These are phyloP conservation scores for Arthonia radiata DNA, from an alignment of 495 filamentous ascomycete genomes.

Conservation along the genomic window DNA sequence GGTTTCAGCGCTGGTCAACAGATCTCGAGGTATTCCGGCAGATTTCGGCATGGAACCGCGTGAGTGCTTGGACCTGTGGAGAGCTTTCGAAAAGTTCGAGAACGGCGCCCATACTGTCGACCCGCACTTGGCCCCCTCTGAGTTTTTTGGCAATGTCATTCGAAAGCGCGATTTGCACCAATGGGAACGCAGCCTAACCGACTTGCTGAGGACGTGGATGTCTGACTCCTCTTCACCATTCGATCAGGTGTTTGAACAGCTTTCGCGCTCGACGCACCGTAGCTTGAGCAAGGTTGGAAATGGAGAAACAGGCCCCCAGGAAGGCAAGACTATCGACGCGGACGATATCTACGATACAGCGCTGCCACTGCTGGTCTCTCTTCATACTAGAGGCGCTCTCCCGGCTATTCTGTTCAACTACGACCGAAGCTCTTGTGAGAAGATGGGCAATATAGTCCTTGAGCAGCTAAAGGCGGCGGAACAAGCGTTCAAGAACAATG, in stretches of 20 bases:
- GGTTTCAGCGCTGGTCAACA: constrained; percentile 31
- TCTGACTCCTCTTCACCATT: constrained; percentile 32
- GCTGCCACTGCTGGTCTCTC: constrained; percentile 31
- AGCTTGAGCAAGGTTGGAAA: constrained; percentile 3
- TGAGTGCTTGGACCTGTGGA: constrained; percentile 42
- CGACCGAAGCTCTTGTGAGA: constrained; percentile 37
- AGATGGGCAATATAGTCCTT: constrained; percentile 22
- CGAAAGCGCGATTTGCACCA: constrained; percentile 34
- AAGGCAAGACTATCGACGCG: constrained; percentile 3
- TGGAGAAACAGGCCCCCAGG: background rate
- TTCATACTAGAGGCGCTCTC: constrained; percentile 37
- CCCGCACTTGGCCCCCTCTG: constrained; percentile 20
- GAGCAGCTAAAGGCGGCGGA: constrained; percentile 27
- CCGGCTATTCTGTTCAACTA: constrained; percentile 61
- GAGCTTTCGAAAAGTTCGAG: constrained; percentile 27
- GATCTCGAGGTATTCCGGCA: constrained; percentile 29
- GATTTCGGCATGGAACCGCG: constrained; percentile 45
- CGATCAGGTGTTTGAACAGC: constrained; percentile 20
- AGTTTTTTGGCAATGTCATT: constrained; percentile 19
- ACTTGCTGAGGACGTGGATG: constrained; percentile 34
- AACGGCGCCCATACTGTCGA: constrained; percentile 18
- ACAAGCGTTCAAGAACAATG: constrained; percentile 25
- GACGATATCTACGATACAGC: constrained; percentile 19
- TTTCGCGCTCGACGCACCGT: constrained; percentile 14
- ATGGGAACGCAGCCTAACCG: constrained; percentile 42